Evolutionary conservation across 768 basidiomycete genomes (phyloP).

Genomic region (Dioszegia crocea): DNA sequence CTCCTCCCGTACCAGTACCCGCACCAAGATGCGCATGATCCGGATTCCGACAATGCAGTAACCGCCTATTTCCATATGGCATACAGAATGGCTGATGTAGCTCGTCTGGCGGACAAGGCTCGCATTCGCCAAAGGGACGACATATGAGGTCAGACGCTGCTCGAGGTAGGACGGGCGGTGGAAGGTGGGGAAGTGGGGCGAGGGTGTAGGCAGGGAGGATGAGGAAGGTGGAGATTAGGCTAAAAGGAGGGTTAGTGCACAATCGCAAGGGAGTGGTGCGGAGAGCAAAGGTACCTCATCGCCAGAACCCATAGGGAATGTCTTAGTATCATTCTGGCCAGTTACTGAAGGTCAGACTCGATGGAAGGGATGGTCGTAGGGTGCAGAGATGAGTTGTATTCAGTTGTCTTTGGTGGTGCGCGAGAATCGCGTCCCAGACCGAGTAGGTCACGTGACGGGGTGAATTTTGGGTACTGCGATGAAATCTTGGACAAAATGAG

Average conservation of each 20-base stretch:
- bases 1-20: neutral
- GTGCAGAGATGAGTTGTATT: too few species aligned
- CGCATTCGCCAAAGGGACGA: constrained; percentile 52
- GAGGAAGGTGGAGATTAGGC: neutral
- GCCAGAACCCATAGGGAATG: neutral
- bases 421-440: too few species aligned
- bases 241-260: neutral
- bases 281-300: neutral
- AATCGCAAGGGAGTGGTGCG: too few species aligned
- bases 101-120: constrained; percentile 56
- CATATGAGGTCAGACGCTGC: constrained; percentile 43
- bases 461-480: neutral
- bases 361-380: too few species aligned
- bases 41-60: constrained; percentile 66
- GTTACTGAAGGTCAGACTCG: too few species aligned
- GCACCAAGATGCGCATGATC: neutral
- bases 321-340: neutral
- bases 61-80: constrained; percentile 88
- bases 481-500: too few species aligned
- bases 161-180: neutral
- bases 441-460: neutral
- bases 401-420: too few species aligned
- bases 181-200: neutral
- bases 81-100: constrained; percentile 83
- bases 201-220: neutral